Base-by-base conservation (phyloP, 2,329 filamentous ascomycete species). In the Aspergillus texensis region DNA sequence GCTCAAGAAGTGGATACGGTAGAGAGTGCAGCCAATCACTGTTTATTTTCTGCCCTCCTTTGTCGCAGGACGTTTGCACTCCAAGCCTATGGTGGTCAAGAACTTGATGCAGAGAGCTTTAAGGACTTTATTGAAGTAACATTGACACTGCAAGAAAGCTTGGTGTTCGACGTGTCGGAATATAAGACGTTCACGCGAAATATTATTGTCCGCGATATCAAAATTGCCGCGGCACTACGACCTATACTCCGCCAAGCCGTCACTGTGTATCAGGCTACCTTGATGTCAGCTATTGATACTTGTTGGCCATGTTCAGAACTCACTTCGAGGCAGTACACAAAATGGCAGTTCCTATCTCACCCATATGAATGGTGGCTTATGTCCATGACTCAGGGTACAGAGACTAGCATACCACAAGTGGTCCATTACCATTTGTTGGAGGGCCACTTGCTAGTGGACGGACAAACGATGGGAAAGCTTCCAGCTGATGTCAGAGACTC, bases 21-120 rank as follows among this genome's bases (percentile, higher is more conserved):
- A 0, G 73, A 77, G 21, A 79, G 77, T 30, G 74, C 75, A 6
- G 78, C 81, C 3, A 66, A 69, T 0, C 87, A 85, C 64, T 80
- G 80, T 0, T 79, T 90, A 0, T 83, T 82, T 74, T 83, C 87
- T 0, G 83, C 88, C 0, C 64, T 91, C 0, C 75, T 90, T 0
- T 89, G 87, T 57, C 77, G 81, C 28, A 75, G 80, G 3, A 86
- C 84, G 0, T 84, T 84, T 62, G 24, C 62, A 28, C 56, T 41
- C 8, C 57, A 57, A 24, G 60, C 67, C 43, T 60, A 65, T 43
- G 39, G 57, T 39, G 39, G 58, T 8, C 12, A 28, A 39, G 48
- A 36, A 4, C 11, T 71, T 14, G 57, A 62, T 19, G 19, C 43
- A 11, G 46, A 63, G 9, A 60, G 69, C 1, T 62, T 75, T 1